These are phyloP conservation scores for Potentilla sterilis DNA, from an alignment of 306 rosid species.

Conservation along the genomic window DNA sequence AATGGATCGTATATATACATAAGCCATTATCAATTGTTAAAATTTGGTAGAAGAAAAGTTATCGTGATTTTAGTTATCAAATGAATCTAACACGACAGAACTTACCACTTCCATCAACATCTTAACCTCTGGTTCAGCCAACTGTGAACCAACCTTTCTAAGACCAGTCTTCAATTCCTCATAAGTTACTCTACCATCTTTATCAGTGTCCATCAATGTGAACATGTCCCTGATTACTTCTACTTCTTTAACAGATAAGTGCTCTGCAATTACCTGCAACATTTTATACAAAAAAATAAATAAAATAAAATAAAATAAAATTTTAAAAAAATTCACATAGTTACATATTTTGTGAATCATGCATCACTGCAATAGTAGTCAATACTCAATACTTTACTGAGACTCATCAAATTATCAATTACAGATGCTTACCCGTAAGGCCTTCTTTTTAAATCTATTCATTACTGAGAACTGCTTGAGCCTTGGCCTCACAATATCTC, in stretches of 20 bases:
- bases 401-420: slow-evolving; percentile 25
- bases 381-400: slow-evolving; percentile 26
- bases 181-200: slow-evolving; percentile 79
- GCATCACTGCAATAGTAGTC: slow-evolving; percentile 5
- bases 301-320: too few relatives aligned
- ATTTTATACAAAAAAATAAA: slow-evolving; percentile 23
- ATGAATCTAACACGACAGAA: slow-evolving; percentile 17
- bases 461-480: slow-evolving; percentile 94
- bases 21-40: too few relatives aligned
- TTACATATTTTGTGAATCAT: slow-evolving; percentile 1
- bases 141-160: slow-evolving; percentile 89
- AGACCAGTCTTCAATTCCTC: slow-evolving; percentile 91
- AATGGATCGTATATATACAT: not conserved
- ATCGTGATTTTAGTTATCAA: not conserved
- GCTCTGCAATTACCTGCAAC: slow-evolving; percentile 91
- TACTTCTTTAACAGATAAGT: slow-evolving; percentile 93
- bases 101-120: slow-evolving; percentile 99
- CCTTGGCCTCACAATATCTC: slow-evolving; percentile 93
- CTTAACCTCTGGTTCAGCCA: slow-evolving; percentile 96
- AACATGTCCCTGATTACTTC: slow-evolving; percentile 98
- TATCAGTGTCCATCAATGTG: slow-evolving; percentile 90
- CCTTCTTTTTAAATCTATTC: slow-evolving; percentile 98
- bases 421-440: slow-evolving; percentile 73
- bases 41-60: not conserved
- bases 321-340: slow-evolving; percentile 13